phyloP scores from a whole-genome alignment of 345 rosid genomes.

The Rhizophora mangle region DNA sequence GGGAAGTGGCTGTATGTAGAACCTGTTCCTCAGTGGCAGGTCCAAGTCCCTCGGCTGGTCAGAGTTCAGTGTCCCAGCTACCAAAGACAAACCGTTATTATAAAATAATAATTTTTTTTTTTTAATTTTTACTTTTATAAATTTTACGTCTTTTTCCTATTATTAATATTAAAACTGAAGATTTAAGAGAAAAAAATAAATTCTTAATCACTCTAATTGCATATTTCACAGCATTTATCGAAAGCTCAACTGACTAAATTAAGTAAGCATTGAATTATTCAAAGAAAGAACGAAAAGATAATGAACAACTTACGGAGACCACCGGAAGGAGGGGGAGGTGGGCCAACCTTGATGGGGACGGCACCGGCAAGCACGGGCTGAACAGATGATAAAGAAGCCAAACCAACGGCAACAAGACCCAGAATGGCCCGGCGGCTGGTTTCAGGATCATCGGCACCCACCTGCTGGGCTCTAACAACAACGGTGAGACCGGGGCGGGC shows the following conservation, averaged over 20 bases:
- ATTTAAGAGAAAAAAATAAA: no score
- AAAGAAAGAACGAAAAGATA: neutral
- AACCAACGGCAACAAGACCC: constrained; percentile 67
- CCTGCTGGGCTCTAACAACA: constrained; percentile 58
- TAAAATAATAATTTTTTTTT: no score
- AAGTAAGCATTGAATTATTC: neutral
- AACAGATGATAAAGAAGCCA: constrained; percentile 68
- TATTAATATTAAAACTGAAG: no score
- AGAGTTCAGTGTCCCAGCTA: constrained; percentile 89
- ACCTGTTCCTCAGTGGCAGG: constrained; percentile 55
- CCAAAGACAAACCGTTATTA: constrained; percentile 17
- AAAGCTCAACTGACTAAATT: no score
- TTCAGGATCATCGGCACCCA: constrained; percentile 45
- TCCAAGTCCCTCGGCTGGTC: constrained; percentile 75
- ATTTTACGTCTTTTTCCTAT: no score
- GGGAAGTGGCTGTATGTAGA: constrained; percentile 61
- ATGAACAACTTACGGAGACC: constrained; percentile 80
- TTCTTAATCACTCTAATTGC: no score
- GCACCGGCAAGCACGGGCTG: constrained; percentile 74
- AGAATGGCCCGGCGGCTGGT: constrained; percentile 69
- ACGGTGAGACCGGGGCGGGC: constrained; percentile 41
- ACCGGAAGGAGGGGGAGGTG: constrained; percentile 89
- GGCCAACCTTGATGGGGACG: constrained; percentile 70
- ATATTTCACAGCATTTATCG: no score
- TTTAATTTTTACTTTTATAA: no score